Base-by-base conservation (phyloP, 2,329 filamentous ascomycete genomes). In the Diaporthe velutina region DNA sequence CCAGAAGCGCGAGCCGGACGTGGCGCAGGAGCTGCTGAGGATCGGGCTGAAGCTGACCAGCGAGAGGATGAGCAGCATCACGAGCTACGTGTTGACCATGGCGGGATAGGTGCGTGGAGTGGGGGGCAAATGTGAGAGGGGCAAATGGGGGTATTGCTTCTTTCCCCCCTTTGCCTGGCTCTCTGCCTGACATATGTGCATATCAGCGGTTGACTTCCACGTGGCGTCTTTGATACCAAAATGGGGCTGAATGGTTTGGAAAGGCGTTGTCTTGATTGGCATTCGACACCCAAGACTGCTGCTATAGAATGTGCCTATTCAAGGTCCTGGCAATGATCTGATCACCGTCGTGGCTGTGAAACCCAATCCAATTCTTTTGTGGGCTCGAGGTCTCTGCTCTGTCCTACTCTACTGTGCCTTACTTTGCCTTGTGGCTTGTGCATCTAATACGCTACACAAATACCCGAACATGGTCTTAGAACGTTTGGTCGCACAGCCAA, bases 31-130 rank as follows among this genome's bases (percentile, higher is more conserved):
- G 84, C 81, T 99, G 80, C 83, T 99, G 82, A 93, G 92, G 79
- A 92, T 98, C 68, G 94, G 94, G n/a, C 83, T 99, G 81, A 98
- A 98, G 87, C 84, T 99, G 82, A 98, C 96, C 55, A 97, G 93
- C 73, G 97, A 99, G 88, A 89, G 97, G 78, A 98, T 98, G 95
- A 88, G 85, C 76, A 89, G 90, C 8, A 92, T 93, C 79, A 93
- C 91, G 9, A 87, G 86, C 61, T 88, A 89, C 73, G 88, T 88
- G 38, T 76, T 89, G 78, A 88, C 87, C 13, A 87, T 86, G 80
- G 88, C 87, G 57, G 86, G 86, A 50, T 89, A 30, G 64, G 38
- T 5, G 12, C n/a, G 15, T n/a, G 12, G 25, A 19, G 33, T n/a
- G 9, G 9, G 8, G 15, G 12, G 38, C 13, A 7, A 35, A 17